Percentiles rank a stretch among this genome's conserved stretches.
phyloP scores from a whole-genome alignment of 345 rosid species.

The Pistacia integerrima region DNA sequence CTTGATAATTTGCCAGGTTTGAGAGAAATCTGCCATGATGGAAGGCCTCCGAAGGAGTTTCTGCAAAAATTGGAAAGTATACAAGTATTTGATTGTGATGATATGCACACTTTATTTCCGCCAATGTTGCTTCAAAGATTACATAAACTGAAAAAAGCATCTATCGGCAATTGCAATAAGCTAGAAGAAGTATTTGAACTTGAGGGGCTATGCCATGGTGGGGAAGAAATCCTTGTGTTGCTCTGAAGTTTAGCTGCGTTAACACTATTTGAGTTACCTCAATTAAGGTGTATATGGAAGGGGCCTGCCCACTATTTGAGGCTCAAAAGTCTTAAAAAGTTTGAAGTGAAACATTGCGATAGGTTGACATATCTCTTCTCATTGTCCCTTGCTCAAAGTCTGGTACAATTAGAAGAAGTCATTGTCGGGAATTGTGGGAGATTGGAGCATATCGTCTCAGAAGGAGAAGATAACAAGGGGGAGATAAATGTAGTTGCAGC shows the following conservation, averaged over 20 bases:
- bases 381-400: conserved; percentile 1
- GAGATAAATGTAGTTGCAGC: not conserved
- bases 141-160: conserved; percentile 6
- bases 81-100: not conserved
- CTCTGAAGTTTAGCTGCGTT: not conserved
- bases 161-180: not conserved
- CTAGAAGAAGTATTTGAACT: conserved; percentile 19
- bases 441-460: too few species aligned
- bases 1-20: not conserved
- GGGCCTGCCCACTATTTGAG: conserved; percentile 11
- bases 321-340: not conserved
- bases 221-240: not conserved
- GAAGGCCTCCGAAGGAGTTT: conserved; percentile 1
- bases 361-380: not conserved
- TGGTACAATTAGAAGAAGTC: too few species aligned
- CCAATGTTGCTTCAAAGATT: conserved; percentile 6
- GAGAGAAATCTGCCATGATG: conserved; percentile 13
- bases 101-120: conserved; percentile 7
- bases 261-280: not conserved
- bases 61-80: conserved; percentile 16
- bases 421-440: not conserved
- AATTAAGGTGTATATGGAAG: not conserved
- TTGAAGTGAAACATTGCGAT: not conserved
- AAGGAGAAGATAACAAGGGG: not conserved
- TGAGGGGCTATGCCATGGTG: not conserved